These are phyloP conservation scores for Penicillium hordei DNA, from an alignment of 2,329 filamentous ascomycete genomes.

Conservation along the genomic window DNA sequence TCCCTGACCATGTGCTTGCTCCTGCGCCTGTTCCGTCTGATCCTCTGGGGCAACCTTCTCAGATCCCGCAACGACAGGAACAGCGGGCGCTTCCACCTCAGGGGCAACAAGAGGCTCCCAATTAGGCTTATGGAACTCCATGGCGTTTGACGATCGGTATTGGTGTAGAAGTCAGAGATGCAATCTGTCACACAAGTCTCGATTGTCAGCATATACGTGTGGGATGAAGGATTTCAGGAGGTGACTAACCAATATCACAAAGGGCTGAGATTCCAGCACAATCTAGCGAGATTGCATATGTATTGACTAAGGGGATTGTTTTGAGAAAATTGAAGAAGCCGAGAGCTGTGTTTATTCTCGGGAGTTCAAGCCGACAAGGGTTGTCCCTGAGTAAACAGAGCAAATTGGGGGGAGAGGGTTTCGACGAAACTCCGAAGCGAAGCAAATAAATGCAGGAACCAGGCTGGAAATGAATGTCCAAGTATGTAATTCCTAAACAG, in stretches of 20 bases:
- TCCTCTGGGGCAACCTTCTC: slow-evolving; percentile 17
- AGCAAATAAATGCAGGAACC: slow-evolving; percentile 4
- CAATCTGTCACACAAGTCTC: slow-evolving; percentile 16
- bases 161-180: slow-evolving; percentile 8
- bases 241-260: slow-evolving; percentile 19
- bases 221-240: background rate
- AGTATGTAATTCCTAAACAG: background rate
- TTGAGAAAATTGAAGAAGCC: slow-evolving; percentile 5
- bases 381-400: slow-evolving; percentile 13
- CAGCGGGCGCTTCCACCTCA: slow-evolving; percentile 10
- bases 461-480: slow-evolving; percentile 8
- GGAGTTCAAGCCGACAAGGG: slow-evolving; percentile 9
- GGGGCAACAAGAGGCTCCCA: slow-evolving; percentile 22
- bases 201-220: slow-evolving; percentile 16
- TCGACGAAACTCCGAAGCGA: background rate
- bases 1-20: slow-evolving; percentile 1
- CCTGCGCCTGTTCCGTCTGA: slow-evolving; percentile 12
- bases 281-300: slow-evolving; percentile 10
- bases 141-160: slow-evolving; percentile 10
- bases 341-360: slow-evolving; percentile 10
- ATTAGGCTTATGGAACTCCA: slow-evolving; percentile 31
- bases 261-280: slow-evolving; percentile 8
- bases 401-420: background rate
- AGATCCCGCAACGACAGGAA: slow-evolving; percentile 24
- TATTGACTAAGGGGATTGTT: background rate